Evolutionary conservation across 2,329 filamentous ascomycete genomes (phyloP).

Genomic region (Thelonectria discophora): DNA sequence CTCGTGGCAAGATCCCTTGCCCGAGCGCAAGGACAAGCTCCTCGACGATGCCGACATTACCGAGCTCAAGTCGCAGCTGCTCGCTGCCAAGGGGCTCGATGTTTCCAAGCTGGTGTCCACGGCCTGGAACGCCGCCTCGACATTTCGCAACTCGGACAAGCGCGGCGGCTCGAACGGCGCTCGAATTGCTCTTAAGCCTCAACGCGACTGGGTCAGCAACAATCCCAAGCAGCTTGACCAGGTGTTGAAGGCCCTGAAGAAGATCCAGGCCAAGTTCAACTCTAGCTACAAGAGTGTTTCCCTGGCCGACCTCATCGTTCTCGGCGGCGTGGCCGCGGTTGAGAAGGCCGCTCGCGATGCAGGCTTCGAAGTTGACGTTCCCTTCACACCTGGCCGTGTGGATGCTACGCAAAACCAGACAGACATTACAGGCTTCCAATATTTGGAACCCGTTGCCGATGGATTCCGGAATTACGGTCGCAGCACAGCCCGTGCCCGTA

Average conservation of each 20-base stretch:
- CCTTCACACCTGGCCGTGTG: conserved; percentile 76
- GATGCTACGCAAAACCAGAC: conserved; percentile 79
- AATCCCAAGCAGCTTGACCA: conserved; percentile 72
- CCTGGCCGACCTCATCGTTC: conserved; percentile 80
- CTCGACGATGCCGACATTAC: conserved; percentile 70
- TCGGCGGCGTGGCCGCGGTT: conserved; percentile 74
- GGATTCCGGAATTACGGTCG: conserved; percentile 83
- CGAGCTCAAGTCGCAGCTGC: conserved; percentile 73
- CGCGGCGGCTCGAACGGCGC: conserved; percentile 84
- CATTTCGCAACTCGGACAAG: conserved; percentile 81
- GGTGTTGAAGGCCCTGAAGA: conserved; percentile 69
- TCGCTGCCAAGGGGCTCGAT: conserved; percentile 65
- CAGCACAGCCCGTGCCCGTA: conserved; percentile 65
- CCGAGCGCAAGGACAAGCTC: conserved; percentile 63
- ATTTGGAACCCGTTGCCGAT: conserved; percentile 75
- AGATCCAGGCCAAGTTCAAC: conserved; percentile 74
- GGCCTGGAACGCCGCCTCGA: conserved; percentile 76
- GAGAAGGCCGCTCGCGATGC: conserved; percentile 72
- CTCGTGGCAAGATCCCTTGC: conserved; percentile 80
- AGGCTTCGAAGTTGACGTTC: conserved; percentile 63
- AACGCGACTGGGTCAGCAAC: conserved; percentile 78
- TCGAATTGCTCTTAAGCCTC: conserved; percentile 77
- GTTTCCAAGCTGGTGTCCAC: conserved; percentile 69
- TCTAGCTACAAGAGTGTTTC: conserved; percentile 72
- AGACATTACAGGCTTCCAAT: conserved; percentile 68